A percentile compares a stretch with the other conserved stretches of the same genome.
Conservation (phyloP, 345 rosid species). For the Physaria fendleri region DNA sequence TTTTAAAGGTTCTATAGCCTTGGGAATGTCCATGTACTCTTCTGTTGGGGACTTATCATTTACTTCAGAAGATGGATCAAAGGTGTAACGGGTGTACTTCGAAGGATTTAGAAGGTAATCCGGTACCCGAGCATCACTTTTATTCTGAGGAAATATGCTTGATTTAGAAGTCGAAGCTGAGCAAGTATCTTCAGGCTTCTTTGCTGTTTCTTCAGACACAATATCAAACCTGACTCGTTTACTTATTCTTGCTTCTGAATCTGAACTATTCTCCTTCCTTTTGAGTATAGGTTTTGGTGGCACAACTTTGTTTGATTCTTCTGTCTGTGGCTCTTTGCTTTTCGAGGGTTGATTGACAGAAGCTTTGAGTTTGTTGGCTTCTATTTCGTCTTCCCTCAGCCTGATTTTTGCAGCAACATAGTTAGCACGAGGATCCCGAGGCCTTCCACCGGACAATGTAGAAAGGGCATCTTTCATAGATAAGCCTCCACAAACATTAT, state of each 20-base stretch:
- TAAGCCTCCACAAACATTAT: conserved; percentile 39
- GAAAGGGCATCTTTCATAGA: conserved; percentile 45
- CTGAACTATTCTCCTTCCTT: conserved; percentile 42
- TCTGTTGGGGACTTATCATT: conserved; percentile 36
- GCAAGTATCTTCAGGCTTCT: conserved; percentile 21
- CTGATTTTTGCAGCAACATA: conserved; percentile 59
- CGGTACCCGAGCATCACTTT: conserved; percentile 34
- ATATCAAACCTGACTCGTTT: conserved; percentile 66
- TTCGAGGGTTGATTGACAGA: conserved; percentile 25
- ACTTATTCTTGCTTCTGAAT: conserved; percentile 36
- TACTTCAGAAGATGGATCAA: conserved; percentile 35
- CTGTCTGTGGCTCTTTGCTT: conserved; percentile 12
- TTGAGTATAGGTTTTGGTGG: conserved; percentile 48
- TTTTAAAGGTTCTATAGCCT: conserved; percentile 24
- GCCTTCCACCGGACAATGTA: conserved; percentile 9
- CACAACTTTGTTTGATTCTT: conserved; percentile 12
- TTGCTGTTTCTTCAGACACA: conserved; percentile 19
- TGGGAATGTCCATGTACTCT: conserved; percentile 35
- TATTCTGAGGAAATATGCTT: conserved; percentile 2
- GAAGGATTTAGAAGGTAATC: conserved; percentile 61
- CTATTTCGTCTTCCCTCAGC: conserved; percentile 68
- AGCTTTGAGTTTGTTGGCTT: conserved; percentile 33
- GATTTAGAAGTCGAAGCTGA: conserved; percentile 28
- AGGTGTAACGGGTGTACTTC: conserved; percentile 47
- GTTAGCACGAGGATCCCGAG: conserved; percentile 69